Conservation (phyloP, 2,329 filamentous ascomycete species). For the Claviceps digitariae region DNA sequence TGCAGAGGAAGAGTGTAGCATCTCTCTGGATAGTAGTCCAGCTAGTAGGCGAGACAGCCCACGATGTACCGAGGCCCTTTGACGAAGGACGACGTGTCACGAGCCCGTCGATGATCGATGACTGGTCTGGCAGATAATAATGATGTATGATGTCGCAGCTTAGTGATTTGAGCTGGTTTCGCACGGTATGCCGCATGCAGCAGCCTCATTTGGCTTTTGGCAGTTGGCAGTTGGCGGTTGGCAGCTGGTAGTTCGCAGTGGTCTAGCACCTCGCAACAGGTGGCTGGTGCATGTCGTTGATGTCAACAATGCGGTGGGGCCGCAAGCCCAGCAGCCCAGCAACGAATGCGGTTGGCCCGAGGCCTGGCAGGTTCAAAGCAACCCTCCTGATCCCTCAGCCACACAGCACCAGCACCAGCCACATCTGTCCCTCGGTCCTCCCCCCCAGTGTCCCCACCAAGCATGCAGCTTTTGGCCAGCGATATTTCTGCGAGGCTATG, state of each 20-base stretch:
- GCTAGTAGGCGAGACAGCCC: slow-evolving; percentile 5
- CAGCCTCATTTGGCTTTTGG: neutral
- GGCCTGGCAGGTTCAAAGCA: neutral
- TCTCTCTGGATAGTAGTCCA: slow-evolving; percentile 14
- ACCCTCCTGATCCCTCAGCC: neutral
- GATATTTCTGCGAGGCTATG: slow-evolving; percentile 3
- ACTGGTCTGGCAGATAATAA: neutral
- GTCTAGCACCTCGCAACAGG: neutral
- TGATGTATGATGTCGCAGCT: slow-evolving; percentile 2
- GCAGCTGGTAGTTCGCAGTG: neutral
- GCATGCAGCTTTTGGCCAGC: neutral
- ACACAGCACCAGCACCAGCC: neutral
- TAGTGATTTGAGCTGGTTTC: neutral
- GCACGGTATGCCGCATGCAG: neutral
- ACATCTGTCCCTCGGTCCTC: slow-evolving; percentile 1
- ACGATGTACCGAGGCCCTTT: neutral
- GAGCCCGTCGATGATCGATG: neutral
- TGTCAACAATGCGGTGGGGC: slow-evolving; percentile 9
- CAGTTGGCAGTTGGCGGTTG: neutral
- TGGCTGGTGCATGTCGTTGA: slow-evolving; percentile 4
- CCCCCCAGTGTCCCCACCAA: neutral
- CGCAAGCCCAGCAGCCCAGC: slow-evolving; percentile 5
- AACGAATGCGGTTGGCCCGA: slow-evolving; percentile 1
- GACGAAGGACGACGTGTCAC: neutral
- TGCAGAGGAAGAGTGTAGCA: slow-evolving; percentile 19